These are phyloP conservation scores for Penicillium atrosanguineum DNA, from an alignment of 495 filamentous ascomycete species.

Conservation along the genomic window DNA sequence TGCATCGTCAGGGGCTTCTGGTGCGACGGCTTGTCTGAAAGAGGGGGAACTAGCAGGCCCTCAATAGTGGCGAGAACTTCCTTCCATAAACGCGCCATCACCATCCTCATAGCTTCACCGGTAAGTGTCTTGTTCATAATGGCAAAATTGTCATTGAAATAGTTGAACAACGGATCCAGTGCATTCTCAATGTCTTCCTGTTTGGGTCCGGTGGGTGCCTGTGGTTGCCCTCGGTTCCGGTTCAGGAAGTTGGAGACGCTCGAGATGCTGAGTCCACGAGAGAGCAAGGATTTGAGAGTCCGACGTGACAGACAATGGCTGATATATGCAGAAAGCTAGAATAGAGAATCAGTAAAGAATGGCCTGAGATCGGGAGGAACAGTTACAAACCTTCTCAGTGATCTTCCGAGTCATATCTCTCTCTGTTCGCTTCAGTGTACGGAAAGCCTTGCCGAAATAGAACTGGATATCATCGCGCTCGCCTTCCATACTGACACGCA, in stretches of 20 bases:
- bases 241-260: conserved; percentile 79
- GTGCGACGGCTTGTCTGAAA: conserved; percentile 91
- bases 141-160: conserved; percentile 98
- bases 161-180: conserved; percentile 84
- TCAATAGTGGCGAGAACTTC: conserved; percentile 93
- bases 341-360: conserved; percentile 1
- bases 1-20: conserved; percentile 84
- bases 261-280: conserved; percentile 67
- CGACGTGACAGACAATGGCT: conserved; percentile 82
- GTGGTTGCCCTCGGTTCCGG: conserved; percentile 52
- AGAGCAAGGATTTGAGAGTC: conserved; percentile 70
- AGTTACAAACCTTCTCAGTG: conserved; percentile 80
- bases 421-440: conserved; percentile 90
- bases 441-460: conserved; percentile 96
- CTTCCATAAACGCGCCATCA: conserved; percentile 98
- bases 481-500: conserved; percentile 97
- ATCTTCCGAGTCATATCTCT: conserved; percentile 97
- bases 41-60: conserved; percentile 82
- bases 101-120: conserved; percentile 87
- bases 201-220: conserved; percentile 56
- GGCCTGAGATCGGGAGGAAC: neutral
- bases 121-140: conserved; percentile 98
- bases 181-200: conserved; percentile 74
- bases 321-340: conserved; percentile 89
- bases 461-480: conserved; percentile 98